Evolutionary conservation across 1,139 yeast genomes (phyloP).

Genomic region (Eremothecium coryli): DNA sequence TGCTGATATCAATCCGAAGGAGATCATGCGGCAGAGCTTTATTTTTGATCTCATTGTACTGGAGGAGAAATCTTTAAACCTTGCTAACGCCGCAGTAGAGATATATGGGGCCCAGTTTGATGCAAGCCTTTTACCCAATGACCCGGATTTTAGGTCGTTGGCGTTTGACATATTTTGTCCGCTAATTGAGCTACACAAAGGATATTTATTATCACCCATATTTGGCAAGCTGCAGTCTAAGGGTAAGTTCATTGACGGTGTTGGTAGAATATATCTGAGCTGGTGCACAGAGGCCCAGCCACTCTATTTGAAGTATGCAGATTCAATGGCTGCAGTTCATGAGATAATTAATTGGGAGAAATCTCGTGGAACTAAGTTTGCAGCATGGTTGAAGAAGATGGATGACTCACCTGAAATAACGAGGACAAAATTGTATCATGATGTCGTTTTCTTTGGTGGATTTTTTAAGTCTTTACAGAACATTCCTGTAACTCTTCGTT

Average conservation of each 20-base stretch:
- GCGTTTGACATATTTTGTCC: conserved; percentile 55
- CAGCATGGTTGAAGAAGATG: conserved; percentile 39
- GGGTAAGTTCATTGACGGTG: conserved; percentile 58
- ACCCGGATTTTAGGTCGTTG: conserved; percentile 48
- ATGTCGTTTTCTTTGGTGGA: conserved; percentile 59
- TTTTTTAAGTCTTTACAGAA: conserved; percentile 69
- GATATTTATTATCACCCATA: conserved; percentile 48
- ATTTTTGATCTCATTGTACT: conserved; percentile 67
- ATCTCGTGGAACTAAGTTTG: conserved; percentile 41
- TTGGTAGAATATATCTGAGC: conserved; percentile 53
- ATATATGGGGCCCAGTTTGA: conserved; percentile 42
- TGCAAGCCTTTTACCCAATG: conserved; percentile 38
- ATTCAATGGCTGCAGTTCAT: conserved; percentile 42
- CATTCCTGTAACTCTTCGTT: conserved; percentile 55
- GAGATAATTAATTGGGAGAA: conserved; percentile 46
- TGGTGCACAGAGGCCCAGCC: conserved; percentile 58
- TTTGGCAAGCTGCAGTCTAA: conserved; percentile 41
- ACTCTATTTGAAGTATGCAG: conserved; percentile 53
- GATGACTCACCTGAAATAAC: conserved; percentile 38
- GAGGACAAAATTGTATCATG: conserved; percentile 43
- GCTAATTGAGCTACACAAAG: conserved; percentile 52
- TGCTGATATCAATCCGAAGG: conserved; percentile 43
- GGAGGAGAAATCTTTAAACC: conserved; percentile 65
- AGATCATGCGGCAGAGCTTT: conserved; percentile 61
- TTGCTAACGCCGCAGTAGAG: conserved; percentile 58